Base-by-base conservation (phyloP, 768 basidiomycete species). In the Lactifluus pinguis region DNA sequence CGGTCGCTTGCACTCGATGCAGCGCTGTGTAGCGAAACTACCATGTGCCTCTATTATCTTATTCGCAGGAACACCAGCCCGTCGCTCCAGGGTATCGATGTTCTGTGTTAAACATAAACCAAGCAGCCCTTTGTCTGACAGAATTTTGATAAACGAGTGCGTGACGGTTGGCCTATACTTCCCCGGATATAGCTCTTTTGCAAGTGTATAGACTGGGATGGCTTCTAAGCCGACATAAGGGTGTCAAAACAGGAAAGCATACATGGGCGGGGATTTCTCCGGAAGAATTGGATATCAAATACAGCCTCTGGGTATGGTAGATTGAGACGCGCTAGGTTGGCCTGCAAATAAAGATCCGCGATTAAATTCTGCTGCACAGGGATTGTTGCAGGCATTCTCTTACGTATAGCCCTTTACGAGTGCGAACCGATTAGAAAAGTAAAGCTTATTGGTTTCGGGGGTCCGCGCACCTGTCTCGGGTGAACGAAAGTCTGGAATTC, bases 11-110 rank as follows among this genome's bases (percentile, higher is more conserved):
- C 97, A 99, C 7, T 83, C 76, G 15, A 98, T 83, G 66, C 97
- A 99, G 54, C 83, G 78, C 57, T 95, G 90, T 1, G 78, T 74
- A 0, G 95, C 95, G 66, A 98, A 99, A 66, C 90, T 94, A 3
- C 95, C 97, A 68, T 99, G 97, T 0, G 97, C 97, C 74, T 98
- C 95, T 51, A 98, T 79, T 62, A 98, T 85, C 70, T 84, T 84
- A 36, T 80, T 73, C 1, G 72, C 77, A 0, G 89, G 84, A 0
- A 97, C 80, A 6, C 91, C 91, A 0, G 92, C 91, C 6, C 83
- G 79, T 2, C 89, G 80, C 69, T 98, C 95, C 14, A 98, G 82
- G 0, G 92, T 95, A 70, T 98, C 95, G 57, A 93, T 93, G 69
- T 94, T 95, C 72, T 93, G 93, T 6, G 92, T 92, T 68, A 90